Percentiles rank a stretch among this genome's conserved stretches.
Conservation (phyloP, 1,284 basidiomycete species). For the Hymenochaete sp. region DNA sequence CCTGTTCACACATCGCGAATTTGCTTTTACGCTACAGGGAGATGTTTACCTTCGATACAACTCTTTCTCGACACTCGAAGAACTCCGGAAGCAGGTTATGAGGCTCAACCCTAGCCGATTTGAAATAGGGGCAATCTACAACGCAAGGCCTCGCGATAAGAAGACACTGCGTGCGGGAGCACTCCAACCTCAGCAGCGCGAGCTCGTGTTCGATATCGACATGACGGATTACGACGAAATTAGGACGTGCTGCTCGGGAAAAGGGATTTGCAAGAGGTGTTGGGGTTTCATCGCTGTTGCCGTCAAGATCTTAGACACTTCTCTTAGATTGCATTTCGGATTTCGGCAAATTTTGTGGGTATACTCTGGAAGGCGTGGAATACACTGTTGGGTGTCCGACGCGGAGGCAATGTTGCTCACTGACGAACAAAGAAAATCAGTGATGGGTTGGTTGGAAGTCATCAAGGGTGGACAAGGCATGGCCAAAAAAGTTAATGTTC, state of each 20-base stretch:
- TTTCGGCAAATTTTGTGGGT: slow-evolving; percentile 87
- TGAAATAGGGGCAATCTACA: slow-evolving; percentile 95
- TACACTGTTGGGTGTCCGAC: slow-evolving; percentile 98
- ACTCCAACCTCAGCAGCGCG: slow-evolving; percentile 76
- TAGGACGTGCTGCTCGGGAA: slow-evolving; percentile 90
- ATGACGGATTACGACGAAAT: slow-evolving; percentile 99
- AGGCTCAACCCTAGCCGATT: slow-evolving; percentile 84
- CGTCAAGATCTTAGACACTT: slow-evolving; percentile 78
- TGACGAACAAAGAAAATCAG: slow-evolving; percentile 82
- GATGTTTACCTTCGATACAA: slow-evolving; percentile 95
- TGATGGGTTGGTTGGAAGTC: slow-evolving; percentile 85
- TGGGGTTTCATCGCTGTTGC: slow-evolving; percentile 95
- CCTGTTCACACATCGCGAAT: slow-evolving; percentile 88
- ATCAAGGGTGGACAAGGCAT: slow-evolving; percentile 79
- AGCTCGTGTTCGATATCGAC: slow-evolving; percentile 99
- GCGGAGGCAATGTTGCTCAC: slow-evolving; percentile 79
- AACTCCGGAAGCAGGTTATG: slow-evolving; percentile 87
- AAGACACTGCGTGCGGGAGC: slow-evolving; percentile 74
- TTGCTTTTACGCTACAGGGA: slow-evolving; percentile 90
- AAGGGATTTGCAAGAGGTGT: slow-evolving; percentile 87
- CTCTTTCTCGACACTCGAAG: slow-evolving; percentile 78
- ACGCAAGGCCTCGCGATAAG: slow-evolving; percentile 83
- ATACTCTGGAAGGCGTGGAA: slow-evolving; percentile 96
- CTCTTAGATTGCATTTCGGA: slow-evolving; percentile 82
- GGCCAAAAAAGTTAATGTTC: slow-evolving; percentile 78